Base-by-base conservation (phyloP, 148 eudicot genomes). In the Nepenthes gracilis region DNA sequence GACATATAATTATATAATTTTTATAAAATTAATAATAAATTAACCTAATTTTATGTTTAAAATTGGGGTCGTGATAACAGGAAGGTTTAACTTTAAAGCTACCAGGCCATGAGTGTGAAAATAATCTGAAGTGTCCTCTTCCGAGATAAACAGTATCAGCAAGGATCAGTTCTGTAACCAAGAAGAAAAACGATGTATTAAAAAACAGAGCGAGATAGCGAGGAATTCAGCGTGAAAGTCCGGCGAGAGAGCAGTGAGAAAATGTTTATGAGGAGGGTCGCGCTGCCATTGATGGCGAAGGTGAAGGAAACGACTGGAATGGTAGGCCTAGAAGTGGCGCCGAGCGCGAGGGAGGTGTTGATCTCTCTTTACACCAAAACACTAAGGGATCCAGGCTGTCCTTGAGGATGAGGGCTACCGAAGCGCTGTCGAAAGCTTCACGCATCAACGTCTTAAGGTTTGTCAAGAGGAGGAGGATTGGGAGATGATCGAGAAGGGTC, bases 271-370 rank as follows among this genome's bases (percentile, higher is more conserved):
- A 74, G 98, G 54, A 75, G 85, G 67, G 47, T 92, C 4, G 81
- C 90, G 48, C 61, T 85, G 86, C 96, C 98, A 50, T 70, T 92
- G 62, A 78, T 85, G 86, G 88, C 90, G 33, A 80, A 64, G 59
- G 85, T 92, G 73, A 92, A 92, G 77, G 96, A 92, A 69, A 80
- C 98, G 51, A 92, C 97, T 12, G 92, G 97, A 68, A 87, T 90
- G 68, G 97, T 90, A 1, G 95, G 97, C 7, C 69, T 87, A 6
- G 95, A 90, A 0, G 97, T 90, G 55, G 97, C 83, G 1, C 97
- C 97, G 1, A 87, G 85, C 63, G 92, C 95, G 36, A 67, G 90
- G 5, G 88, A 92, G 13, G 94, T 84, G 0, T 58, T 92, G 71
- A 85, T 92, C 69, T 73, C 75, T 6, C 86, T 92, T 15, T 92